Evolutionary conservation across 441 rosid genomes (phyloP), one percentile per base, ranked within the genome.

Genomic region (Aleurites moluccanus): DNA sequence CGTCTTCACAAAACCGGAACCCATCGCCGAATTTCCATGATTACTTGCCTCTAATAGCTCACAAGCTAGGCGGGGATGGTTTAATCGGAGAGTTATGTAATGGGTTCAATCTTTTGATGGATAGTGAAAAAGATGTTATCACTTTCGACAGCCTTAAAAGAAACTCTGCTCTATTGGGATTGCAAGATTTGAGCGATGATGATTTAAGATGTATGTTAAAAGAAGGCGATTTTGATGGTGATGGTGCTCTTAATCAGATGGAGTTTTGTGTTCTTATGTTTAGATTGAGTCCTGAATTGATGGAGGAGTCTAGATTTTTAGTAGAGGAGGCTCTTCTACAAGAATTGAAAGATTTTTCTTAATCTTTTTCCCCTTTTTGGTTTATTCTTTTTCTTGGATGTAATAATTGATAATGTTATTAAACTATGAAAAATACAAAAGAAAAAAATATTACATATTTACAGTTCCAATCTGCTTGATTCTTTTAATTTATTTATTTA

Each of bases 261-360:
- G 92, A 89, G 83, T 89, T 89, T 62, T 89, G 90, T 65, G 88
- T 89, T 6, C 67, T 89, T 75, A 89, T 89, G 93, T 88, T 89
- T 78, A 83, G 90, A 84, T 75, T 88, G 69, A 88, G 91, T 78
- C 93, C 93, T 53, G 86, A 81, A 10, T 74, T 89, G 83, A 89
- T 89, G 93, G 82, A 82, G 20, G 87, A 88, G 72, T 88, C 93
- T 15, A 71, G 74, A 73, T 79, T 73, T 38, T 82, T 81, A 85
- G 74, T 89, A 13, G 85, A 85, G 35, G 85, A 85, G 33, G 86
- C 83, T 49, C 66, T 89, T 10, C 74, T 77, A 4, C 78, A 83
- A 63, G 94, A 90, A 60, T 80, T 85, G 64, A 38, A 66, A 18
- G 69, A 68, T 59, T 63, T 9, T 35, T 56, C 23, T 57, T 76